Evolutionary conservation across 805 yeast genomes (phyloP), one percentile per base, ranked within the genome.

Genomic region (Debaryomyces hansenii): DNA sequence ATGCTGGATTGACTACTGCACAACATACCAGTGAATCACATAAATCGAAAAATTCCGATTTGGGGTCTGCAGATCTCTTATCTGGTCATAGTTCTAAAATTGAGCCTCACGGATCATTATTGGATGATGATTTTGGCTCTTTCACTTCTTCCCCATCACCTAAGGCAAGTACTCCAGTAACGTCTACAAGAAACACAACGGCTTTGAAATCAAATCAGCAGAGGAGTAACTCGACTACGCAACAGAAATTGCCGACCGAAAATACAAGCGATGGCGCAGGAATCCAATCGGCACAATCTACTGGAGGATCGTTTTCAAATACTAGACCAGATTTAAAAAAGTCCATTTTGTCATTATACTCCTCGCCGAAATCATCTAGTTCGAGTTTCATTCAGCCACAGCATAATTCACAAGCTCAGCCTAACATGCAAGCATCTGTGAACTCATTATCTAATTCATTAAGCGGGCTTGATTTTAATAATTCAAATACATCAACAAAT

Each of bases 341-440:
- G 68, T 89, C 97, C 1, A 94, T 94, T 49, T 69, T 94, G 48
- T 90, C 97, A 20, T 75, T 94, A 44, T 94, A 94, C 64, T 81
- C 95, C 1, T 79, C 74, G 11, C 76, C 76, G 15, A 64, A 75
- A 1, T 64, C 87, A 2, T 87, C 85, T 16, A 66, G 72, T 15
- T 64, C 69, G 9, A 62, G 64, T 44, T 59, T 66, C 48, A 49
- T 56, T 16, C 67, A 60, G 46, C 61, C 56, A 9, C 58, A 48
- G 31, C 42, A 43, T 36, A 40, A 14, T n/a, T 16, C 5, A 20
- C 29, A 20, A 9, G 11, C 20, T 11, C 45, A 29, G 16, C n/a
- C 16, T n/a, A n/a, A 20, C 12, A 37, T 14, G 15, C 21, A 20
- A n/a, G 40, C 40, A 18, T 41, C 38, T 16, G 46, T 48, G 20